A percentile compares a stretch with the other conserved stretches of the same genome.
Conservation (phyloP, 345 rosid species). For the Hibiscus tridactylites region DNA sequence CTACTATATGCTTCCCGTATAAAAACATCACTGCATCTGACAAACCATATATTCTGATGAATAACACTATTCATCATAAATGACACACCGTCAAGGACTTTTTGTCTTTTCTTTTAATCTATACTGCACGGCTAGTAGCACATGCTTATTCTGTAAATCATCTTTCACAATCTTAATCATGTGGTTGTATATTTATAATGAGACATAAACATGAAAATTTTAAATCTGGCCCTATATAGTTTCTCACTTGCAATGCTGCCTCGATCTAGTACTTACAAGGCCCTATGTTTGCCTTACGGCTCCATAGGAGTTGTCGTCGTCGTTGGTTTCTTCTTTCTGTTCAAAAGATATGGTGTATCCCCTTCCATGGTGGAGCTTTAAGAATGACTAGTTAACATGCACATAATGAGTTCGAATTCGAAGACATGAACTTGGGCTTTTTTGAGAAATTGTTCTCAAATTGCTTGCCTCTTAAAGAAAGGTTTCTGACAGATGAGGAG, state of each 20-base stretch:
- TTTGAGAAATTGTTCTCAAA: constrained; percentile 17
- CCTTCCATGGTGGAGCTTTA: constrained; percentile 21
- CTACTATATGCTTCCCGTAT: background rate
- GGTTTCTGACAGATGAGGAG: constrained; percentile 96
- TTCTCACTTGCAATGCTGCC: constrained; percentile 14
- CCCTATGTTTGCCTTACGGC: constrained; percentile 21
- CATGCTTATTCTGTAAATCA: constrained; percentile 54
- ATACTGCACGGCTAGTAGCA: constrained; percentile 17
- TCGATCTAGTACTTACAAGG: constrained; percentile 37
- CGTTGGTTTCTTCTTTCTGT: constrained; percentile 26
- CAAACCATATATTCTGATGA: background rate
- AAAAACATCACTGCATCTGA: background rate
- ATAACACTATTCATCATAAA: background rate
- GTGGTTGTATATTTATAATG: constrained; percentile 24
- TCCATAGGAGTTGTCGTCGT: constrained; percentile 11
- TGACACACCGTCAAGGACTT: background rate
- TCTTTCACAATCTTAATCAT: constrained; percentile 50
- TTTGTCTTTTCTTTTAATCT: background rate
- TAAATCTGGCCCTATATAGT: constrained; percentile 26
- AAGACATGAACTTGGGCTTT: constrained; percentile 7
- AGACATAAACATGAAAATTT: constrained; percentile 19
- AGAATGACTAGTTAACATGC: constrained; percentile 20
- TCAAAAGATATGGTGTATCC: constrained; percentile 22
- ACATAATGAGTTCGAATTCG: constrained; percentile 27
- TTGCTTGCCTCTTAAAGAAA: constrained; percentile 57